phyloP scores from a whole-genome alignment of 495 filamentous ascomycete genomes.

The Clohesyomyces aquaticus region DNA sequence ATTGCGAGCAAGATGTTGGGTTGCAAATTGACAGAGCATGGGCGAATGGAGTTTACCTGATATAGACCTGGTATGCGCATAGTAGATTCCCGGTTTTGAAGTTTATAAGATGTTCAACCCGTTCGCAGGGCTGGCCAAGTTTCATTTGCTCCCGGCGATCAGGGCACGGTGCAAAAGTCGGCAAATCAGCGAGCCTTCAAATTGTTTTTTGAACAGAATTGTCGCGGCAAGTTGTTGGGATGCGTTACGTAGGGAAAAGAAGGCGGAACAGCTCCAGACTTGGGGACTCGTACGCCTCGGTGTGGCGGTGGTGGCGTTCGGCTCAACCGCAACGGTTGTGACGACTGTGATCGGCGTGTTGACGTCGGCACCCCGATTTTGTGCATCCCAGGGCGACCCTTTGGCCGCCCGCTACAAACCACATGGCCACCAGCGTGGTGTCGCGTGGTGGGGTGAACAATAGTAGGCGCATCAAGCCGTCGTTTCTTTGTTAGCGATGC shows the following conservation, averaged over 20 bases:
- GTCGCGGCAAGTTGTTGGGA: too few relatives aligned
- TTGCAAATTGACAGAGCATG: not conserved
- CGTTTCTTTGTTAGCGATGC: conserved; percentile 16
- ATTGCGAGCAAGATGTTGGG: not conserved
- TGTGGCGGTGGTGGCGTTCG: conserved; percentile 17
- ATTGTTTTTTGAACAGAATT: too few relatives aligned
- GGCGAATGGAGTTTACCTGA: not conserved
- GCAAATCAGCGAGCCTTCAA: too few relatives aligned
- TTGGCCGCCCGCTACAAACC: too few relatives aligned
- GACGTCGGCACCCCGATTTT: not conserved
- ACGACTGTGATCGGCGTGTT: not conserved
- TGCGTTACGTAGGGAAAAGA: too few relatives aligned
- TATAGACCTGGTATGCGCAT: conserved; percentile 10
- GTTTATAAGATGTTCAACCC: too few relatives aligned
- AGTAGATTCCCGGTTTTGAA: not conserved
- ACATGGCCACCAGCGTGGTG: too few relatives aligned
- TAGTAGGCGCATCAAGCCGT: conserved; percentile 19
- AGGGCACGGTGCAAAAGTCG: too few relatives aligned
- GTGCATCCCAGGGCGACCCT: not conserved
- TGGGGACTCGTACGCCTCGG: not conserved
- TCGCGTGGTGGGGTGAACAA: conserved; percentile 20
- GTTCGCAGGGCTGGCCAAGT: not conserved
- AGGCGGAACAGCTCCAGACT: too few relatives aligned
- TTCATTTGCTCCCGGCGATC: too few relatives aligned
- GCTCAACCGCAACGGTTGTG: not conserved